Conservation (phyloP, 2,329 filamentous ascomycete genomes). For the Pyrenophora graminea region DNA sequence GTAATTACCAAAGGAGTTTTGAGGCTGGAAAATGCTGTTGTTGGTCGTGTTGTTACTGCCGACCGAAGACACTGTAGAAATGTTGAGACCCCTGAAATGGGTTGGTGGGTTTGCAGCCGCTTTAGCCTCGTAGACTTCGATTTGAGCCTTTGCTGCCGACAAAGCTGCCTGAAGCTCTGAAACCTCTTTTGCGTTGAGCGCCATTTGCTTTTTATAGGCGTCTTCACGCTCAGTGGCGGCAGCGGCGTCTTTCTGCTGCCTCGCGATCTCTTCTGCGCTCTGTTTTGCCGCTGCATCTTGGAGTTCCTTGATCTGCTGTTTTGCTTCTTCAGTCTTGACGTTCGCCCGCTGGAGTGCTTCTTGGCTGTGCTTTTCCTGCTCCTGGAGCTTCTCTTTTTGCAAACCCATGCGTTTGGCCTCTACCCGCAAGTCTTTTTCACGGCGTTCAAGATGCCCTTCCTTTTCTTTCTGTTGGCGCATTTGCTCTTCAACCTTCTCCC, state of each 20-base stretch:
- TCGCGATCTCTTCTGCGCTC: neutral
- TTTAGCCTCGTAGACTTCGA: neutral
- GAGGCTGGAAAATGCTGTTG: neutral
- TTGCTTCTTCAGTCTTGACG: neutral
- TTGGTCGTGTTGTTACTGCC: neutral
- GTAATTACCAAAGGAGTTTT: neutral
- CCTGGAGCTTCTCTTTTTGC: neutral
- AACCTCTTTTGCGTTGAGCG: neutral
- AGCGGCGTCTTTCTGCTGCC: neutral
- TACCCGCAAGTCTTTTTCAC: neutral
- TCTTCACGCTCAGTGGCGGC: neutral
- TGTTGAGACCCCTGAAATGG: no score
- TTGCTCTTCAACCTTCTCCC: neutral
- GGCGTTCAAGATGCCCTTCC: neutral
- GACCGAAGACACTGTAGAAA: no score
- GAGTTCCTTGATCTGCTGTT: neutral
- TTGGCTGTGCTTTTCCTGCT: neutral
- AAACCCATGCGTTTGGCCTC: neutral
- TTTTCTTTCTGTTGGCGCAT: neutral
- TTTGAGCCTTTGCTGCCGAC: neutral
- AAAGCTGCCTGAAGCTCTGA: neutral
- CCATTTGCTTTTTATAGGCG: neutral
- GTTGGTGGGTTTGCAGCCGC: no score
- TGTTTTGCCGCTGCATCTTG: neutral
- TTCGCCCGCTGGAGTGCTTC: neutral